Conservation (phyloP, 2,329 filamentous ascomycete genomes). For the Colletotrichum musicola region DNA sequence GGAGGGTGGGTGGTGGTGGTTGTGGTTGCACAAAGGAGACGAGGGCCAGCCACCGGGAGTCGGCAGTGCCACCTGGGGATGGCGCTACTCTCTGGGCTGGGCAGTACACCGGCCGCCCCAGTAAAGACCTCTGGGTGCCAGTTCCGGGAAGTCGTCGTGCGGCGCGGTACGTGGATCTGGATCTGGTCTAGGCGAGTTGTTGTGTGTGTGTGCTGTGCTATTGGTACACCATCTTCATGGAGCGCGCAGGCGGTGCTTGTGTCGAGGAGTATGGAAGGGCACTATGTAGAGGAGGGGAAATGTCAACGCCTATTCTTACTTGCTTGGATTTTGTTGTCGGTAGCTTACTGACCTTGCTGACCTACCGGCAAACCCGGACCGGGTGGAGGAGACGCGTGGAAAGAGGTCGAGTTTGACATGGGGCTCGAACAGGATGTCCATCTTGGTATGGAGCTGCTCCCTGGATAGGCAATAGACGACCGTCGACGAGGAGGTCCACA, state of each 20-base stretch:
- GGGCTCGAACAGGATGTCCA: neutral
- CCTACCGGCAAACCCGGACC: conserved; percentile 17
- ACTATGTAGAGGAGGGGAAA: neutral
- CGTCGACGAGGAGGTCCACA: neutral
- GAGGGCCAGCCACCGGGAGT: conserved; percentile 10
- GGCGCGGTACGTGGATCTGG: neutral
- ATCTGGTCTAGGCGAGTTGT: neutral
- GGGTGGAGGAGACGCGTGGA: neutral
- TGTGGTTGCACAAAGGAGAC: conserved; percentile 31
- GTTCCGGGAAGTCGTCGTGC: neutral
- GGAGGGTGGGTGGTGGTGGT: neutral
- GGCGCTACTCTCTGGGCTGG: neutral
- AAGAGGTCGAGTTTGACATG: neutral
- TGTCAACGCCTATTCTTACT: neutral
- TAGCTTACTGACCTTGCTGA: conserved; percentile 3
- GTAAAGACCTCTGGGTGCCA: neutral
- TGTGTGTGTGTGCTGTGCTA: neutral
- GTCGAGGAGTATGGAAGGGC: neutral
- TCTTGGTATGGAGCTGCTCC: neutral
- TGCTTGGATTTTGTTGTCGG: neutral
- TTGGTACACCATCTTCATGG: neutral
- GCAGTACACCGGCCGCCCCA: neutral
- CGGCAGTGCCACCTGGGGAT: conserved; percentile 13
- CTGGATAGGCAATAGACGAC: neutral
- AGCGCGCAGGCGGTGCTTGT: too few species aligned